Conservation (phyloP, 2,329 filamentous ascomycete genomes). For the Pyrenophora teres region DNA sequence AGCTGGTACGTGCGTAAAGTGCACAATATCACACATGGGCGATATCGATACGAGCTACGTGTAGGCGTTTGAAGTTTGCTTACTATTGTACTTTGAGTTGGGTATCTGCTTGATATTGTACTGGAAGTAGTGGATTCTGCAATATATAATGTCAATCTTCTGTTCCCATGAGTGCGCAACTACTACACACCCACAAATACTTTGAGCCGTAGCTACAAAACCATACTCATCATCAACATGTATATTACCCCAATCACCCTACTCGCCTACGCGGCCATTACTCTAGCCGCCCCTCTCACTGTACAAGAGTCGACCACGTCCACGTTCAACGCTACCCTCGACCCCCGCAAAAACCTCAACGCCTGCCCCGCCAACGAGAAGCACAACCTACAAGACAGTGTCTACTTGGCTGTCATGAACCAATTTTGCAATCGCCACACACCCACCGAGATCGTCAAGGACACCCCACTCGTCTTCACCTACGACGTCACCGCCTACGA, state of each 20-base stretch:
- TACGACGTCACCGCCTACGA: background rate
- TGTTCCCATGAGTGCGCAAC: background rate
- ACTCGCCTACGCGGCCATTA: background rate
- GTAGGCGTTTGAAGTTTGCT: too few species aligned
- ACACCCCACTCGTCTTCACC: background rate
- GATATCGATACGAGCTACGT: too few species aligned
- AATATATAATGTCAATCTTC: background rate
- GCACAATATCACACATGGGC: too few species aligned
- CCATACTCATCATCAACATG: background rate
- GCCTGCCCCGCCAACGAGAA: slow-evolving; percentile 1
- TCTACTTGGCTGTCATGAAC: background rate
- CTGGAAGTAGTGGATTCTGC: background rate
- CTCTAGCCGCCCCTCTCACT: background rate
- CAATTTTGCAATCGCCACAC: background rate
- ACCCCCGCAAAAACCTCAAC: background rate
- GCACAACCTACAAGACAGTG: background rate
- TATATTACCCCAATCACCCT: background rate
- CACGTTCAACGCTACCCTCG: background rate
- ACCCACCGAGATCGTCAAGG: background rate
- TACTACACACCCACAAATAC: background rate
- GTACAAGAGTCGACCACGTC: too few species aligned
- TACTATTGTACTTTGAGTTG: background rate
- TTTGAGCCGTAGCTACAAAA: background rate
- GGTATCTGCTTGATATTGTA: background rate
- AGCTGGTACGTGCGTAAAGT: too few species aligned